Percentiles rank a stretch among this genome's conserved stretches.
These are phyloP conservation scores for Talaromyces liani DNA, from an alignment of 495 filamentous ascomycete species.

Conservation along the genomic window DNA sequence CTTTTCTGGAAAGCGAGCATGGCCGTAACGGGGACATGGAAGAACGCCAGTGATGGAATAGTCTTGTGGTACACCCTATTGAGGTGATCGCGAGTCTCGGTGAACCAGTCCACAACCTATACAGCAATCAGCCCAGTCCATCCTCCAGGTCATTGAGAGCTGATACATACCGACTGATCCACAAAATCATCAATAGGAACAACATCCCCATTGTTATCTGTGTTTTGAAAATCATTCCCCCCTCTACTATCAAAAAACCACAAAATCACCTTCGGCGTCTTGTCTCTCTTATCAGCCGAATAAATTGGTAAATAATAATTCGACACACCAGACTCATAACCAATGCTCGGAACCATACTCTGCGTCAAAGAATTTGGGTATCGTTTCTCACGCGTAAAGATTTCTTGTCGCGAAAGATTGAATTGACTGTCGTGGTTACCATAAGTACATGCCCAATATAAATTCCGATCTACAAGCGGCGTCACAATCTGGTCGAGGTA, in stretches of 20 bases:
- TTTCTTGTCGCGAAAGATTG: conserved; percentile 47
- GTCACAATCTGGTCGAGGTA: conserved; percentile 58
- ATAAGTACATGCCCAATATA: conserved; percentile 63
- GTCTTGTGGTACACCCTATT: conserved; percentile 24
- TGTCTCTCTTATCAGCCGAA: conserved; percentile 18
- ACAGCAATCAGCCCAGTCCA: conserved; percentile 19
- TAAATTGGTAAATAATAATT: conserved; percentile 62
- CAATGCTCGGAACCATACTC: conserved; percentile 28
- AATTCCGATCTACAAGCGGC: conserved; percentile 41
- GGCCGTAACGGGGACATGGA: conserved; percentile 61
- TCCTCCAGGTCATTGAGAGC: not conserved
- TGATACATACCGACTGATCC: conserved; percentile 16
- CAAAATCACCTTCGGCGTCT: conserved; percentile 44
- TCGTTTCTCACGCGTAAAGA: conserved; percentile 47
- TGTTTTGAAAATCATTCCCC: conserved; percentile 44
- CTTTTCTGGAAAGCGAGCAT: conserved; percentile 45
- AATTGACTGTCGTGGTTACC: conserved; percentile 65
- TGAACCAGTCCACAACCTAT: conserved; percentile 56
- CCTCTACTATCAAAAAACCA: conserved; percentile 75
- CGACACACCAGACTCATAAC: conserved; percentile 47
- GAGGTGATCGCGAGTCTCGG: conserved; percentile 35
- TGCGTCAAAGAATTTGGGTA: conserved; percentile 50
- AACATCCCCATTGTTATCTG: conserved; percentile 22
- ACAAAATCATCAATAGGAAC: conserved; percentile 28
- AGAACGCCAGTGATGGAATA: conserved; percentile 63